A percentile compares a stretch with the other conserved stretches of the same genome.
These are phyloP conservation scores for Solanum ahanhuiri DNA, from an alignment of 257 asterid species.

Conservation along the genomic window DNA sequence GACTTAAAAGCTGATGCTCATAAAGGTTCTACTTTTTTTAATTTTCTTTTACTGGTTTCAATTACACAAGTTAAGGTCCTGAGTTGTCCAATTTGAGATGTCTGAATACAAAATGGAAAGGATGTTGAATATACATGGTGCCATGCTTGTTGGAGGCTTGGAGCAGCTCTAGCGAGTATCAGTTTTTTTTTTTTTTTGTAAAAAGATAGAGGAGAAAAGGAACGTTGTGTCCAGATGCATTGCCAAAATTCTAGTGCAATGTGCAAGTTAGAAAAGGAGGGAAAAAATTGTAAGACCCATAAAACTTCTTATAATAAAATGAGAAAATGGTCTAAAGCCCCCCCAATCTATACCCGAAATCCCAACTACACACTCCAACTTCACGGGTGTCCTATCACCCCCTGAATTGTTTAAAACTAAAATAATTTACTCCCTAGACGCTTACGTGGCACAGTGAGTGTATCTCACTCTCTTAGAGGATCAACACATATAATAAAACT, in stretches of 20 bases:
- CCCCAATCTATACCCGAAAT: too few relatives aligned
- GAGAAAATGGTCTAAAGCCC: too few relatives aligned
- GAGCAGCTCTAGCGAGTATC: background rate
- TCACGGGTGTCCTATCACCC: too few relatives aligned
- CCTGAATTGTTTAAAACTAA: too few relatives aligned
- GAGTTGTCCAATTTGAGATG: background rate
- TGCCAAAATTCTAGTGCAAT: background rate
- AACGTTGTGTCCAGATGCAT: background rate
- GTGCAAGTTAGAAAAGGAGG: background rate
- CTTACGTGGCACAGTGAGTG: too few relatives aligned
- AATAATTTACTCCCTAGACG: too few relatives aligned
- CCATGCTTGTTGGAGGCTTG: background rate
- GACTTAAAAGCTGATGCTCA: background rate
- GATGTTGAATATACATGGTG: background rate
- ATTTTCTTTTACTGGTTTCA: background rate
- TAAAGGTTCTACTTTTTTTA: background rate
- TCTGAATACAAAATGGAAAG: background rate
- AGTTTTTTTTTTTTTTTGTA: background rate
- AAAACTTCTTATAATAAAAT: background rate
- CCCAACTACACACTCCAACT: too few relatives aligned
- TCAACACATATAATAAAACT: too few relatives aligned
- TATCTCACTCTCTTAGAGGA: too few relatives aligned
- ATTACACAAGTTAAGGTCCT: background rate
- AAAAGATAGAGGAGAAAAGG: background rate
- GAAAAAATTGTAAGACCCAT: background rate